Conservation (phyloP, 2,329 filamentous ascomycete genomes). For the Ophiocordyceps camponoti-leonardi region DNA sequence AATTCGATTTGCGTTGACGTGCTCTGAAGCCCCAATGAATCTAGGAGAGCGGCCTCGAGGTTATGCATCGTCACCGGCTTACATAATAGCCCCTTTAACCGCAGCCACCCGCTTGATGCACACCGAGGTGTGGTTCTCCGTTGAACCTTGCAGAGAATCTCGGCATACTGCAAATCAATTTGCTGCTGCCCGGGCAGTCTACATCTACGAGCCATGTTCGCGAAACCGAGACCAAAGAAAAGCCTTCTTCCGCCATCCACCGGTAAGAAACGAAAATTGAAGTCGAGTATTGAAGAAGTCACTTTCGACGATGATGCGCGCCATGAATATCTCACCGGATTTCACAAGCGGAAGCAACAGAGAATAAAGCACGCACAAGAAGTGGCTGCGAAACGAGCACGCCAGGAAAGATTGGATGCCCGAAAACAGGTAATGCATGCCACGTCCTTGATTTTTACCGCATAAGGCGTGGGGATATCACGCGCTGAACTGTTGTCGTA, state of each 20-base stretch:
- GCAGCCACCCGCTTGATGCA: conserved; percentile 4
- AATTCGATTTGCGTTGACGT: neutral
- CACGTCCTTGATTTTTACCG: no score
- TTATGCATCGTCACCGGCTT: conserved; percentile 5
- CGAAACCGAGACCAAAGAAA: conserved; percentile 41
- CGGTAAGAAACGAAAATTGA: conserved; percentile 46
- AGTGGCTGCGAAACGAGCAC: conserved; percentile 56
- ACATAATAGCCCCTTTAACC: conserved; percentile 10
- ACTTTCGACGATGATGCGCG: conserved; percentile 67
- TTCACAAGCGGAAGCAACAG: conserved; percentile 87
- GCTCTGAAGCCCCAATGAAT: neutral
- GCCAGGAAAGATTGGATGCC: conserved; percentile 56
- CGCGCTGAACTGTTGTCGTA: neutral
- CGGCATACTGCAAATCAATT: neutral
- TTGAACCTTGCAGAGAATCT: neutral
- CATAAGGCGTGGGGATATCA: no score
- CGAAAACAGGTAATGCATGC: conserved; percentile 50
- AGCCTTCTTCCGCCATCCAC: conserved; percentile 35
- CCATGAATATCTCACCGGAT: conserved; percentile 80
- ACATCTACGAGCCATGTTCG: conserved; percentile 22
- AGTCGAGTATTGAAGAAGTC: conserved; percentile 56
- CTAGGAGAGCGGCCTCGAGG: neutral
- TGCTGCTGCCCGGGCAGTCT: neutral
- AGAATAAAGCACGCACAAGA: conserved; percentile 75
- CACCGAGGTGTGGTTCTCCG: conserved; percentile 1